A percentile compares a stretch with the other conserved stretches of the same genome.
These are phyloP conservation scores for Quercus dentata DNA, from an alignment of 306 rosid species.

Conservation along the genomic window DNA sequence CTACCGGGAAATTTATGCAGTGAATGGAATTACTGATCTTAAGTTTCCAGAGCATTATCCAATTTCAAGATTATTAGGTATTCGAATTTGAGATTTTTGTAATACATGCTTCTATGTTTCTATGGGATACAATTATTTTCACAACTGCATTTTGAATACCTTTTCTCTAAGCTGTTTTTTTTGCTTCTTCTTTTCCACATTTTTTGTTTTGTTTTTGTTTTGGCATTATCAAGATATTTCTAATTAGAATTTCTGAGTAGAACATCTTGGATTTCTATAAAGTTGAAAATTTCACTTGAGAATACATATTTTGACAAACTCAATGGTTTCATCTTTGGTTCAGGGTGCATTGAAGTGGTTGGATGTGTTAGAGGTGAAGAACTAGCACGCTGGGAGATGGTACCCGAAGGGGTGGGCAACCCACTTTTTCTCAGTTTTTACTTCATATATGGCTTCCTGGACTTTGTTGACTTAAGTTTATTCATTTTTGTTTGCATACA, in stretches of 20 bases:
- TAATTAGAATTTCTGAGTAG: background rate
- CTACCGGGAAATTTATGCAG: constrained; percentile 74
- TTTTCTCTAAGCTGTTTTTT: background rate
- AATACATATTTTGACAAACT: background rate
- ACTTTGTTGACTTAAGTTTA: constrained; percentile 10
- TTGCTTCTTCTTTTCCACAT: background rate
- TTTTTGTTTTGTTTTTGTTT: background rate
- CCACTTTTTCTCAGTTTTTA: background rate
- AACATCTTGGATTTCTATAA: background rate
- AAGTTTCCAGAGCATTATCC: constrained; percentile 86
- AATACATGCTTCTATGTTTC: background rate
- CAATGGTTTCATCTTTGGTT: constrained; percentile 11
- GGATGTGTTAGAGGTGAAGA: constrained; percentile 82
- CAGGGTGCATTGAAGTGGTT: constrained; percentile 84
- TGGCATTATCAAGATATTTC: background rate
- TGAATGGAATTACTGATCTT: constrained; percentile 68
- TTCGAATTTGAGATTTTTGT: background rate
- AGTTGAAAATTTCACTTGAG: background rate
- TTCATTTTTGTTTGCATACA: constrained; percentile 22
- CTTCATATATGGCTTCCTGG: background rate
- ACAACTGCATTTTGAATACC: background rate
- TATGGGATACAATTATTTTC: background rate
- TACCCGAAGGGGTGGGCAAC: constrained; percentile 70
- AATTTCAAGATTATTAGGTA: constrained; percentile 87
- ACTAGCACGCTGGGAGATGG: constrained; percentile 75